Evolutionary conservation across 345 rosid species (phyloP).

Genomic region (Eucalyptus rudis): DNA sequence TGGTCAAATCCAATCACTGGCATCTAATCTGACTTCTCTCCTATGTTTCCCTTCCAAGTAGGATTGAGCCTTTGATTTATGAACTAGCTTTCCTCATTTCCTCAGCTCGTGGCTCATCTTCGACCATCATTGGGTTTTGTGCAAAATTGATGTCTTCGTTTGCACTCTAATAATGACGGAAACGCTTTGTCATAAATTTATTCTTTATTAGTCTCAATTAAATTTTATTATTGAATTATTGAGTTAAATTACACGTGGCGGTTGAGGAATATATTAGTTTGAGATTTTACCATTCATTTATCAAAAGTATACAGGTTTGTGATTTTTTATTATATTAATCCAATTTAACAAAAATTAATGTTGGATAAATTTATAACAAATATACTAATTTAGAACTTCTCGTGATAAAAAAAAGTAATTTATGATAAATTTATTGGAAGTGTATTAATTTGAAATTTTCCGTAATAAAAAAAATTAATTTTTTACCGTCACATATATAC

Average conservation of each 20-base stretch:
- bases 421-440: too few species aligned
- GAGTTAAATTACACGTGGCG: rapidly evolving
- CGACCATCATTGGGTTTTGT: neutral
- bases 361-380: too few species aligned
- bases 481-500: rapidly evolving
- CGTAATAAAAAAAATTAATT: rapidly evolving
- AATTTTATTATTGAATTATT: too few species aligned
- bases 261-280: rapidly evolving
- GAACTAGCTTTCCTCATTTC: neutral
- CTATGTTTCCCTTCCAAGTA: neutral
- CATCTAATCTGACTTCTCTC: neutral
- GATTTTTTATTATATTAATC: too few species aligned
- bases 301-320: rapidly evolving
- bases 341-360: too few species aligned
- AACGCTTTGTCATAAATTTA: too few species aligned
- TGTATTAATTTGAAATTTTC: too few species aligned
- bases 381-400: rapidly evolving
- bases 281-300: too few species aligned
- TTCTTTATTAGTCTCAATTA: rapidly evolving
- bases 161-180: neutral
- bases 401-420: too few species aligned
- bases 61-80: neutral
- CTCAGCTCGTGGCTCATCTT: neutral
- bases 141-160: neutral
- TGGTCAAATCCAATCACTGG: neutral